Percentiles rank a stretch among this genome's conserved stretches.
Evolutionary conservation across 495 filamentous ascomycete genomes (phyloP).

Genomic region (Aspergillus mulundensis): DNA sequence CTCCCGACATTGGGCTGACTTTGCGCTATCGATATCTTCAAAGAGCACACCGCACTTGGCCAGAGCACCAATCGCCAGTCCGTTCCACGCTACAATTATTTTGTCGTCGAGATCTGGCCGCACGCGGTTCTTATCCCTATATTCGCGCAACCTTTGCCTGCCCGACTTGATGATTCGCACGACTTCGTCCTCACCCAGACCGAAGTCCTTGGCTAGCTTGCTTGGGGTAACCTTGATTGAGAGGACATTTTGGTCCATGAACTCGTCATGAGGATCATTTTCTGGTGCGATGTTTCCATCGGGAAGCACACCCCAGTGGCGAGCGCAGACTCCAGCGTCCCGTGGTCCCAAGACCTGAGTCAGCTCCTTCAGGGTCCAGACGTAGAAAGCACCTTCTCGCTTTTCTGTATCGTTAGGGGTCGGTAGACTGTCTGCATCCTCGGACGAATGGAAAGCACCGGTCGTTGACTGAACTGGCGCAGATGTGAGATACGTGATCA

Average conservation of each 20-base stretch:
- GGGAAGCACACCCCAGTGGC: constrained; percentile 80
- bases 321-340: constrained; percentile 69
- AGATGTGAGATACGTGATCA: constrained; percentile 76
- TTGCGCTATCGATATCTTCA: constrained; percentile 52
- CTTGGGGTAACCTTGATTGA: constrained; percentile 56
- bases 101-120: constrained; percentile 88
- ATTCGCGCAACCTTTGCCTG: constrained; percentile 63
- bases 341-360: constrained; percentile 68
- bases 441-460: constrained; percentile 84
- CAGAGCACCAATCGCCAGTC: constrained; percentile 80
- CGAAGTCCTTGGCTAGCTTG: constrained; percentile 72
- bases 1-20: constrained; percentile 54
- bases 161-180: constrained; percentile 64
- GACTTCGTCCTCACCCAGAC: constrained; percentile 69
- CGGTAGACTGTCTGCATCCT: constrained; percentile 88
- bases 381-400: constrained; percentile 90
- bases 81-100: constrained; percentile 83
- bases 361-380: constrained; percentile 90
- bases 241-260: constrained; percentile 71
- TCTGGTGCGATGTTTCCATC: constrained; percentile 84
- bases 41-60: constrained; percentile 69
- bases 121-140: constrained; percentile 71
- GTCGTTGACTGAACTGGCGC: constrained; percentile 56
- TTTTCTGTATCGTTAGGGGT: constrained; percentile 73
- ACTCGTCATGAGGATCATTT: constrained; percentile 88